A percentile compares a stretch with the other conserved stretches of the same genome.
These are phyloP conservation scores for Fusarium fracticaudum DNA, from an alignment of 2,329 filamentous ascomycete genomes.

Conservation along the genomic window DNA sequence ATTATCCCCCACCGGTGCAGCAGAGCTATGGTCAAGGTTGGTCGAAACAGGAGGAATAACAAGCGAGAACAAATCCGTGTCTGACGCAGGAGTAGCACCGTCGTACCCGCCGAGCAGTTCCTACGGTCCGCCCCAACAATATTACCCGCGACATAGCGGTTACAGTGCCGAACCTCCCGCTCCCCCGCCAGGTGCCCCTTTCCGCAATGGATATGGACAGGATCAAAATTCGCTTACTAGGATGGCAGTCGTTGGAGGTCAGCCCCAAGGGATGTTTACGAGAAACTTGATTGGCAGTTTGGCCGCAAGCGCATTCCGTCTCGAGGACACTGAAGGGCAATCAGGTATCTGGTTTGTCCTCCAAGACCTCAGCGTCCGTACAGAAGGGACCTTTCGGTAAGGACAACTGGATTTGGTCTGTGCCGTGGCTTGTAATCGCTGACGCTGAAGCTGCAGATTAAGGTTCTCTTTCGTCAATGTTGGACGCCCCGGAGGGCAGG, in stretches of 20 bases:
- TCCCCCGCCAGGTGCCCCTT: slow-evolving; percentile 41
- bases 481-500: slow-evolving; percentile 58
- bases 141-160: slow-evolving; percentile 47
- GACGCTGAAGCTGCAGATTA: slow-evolving; percentile 54
- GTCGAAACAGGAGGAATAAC: neutral
- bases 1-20: slow-evolving; percentile 45
- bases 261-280: slow-evolving; percentile 87
- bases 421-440: slow-evolving; percentile 8
- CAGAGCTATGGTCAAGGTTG: slow-evolving; percentile 48
- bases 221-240: slow-evolving; percentile 46
- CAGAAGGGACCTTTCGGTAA: slow-evolving; percentile 90
- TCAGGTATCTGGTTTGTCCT: slow-evolving; percentile 96
- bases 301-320: slow-evolving; percentile 85
- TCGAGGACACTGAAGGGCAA: slow-evolving; percentile 81
- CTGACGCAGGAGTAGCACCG: slow-evolving; percentile 33
- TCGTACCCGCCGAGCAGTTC: slow-evolving; percentile 46
- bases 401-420: slow-evolving; percentile 8
- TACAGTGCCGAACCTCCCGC: slow-evolving; percentile 45
- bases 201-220: slow-evolving; percentile 45
- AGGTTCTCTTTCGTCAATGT: slow-evolving; percentile 87
- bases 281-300: slow-evolving; percentile 94
- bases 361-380: slow-evolving; percentile 93
- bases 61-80: neutral
- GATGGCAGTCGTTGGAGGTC: slow-evolving; percentile 53
- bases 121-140: slow-evolving; percentile 52